Evolutionary conservation across 169 alveolate genomes (phyloP), one percentile per base, ranked within the genome.

Genomic region (Plasmodium blacklocki): DNA sequence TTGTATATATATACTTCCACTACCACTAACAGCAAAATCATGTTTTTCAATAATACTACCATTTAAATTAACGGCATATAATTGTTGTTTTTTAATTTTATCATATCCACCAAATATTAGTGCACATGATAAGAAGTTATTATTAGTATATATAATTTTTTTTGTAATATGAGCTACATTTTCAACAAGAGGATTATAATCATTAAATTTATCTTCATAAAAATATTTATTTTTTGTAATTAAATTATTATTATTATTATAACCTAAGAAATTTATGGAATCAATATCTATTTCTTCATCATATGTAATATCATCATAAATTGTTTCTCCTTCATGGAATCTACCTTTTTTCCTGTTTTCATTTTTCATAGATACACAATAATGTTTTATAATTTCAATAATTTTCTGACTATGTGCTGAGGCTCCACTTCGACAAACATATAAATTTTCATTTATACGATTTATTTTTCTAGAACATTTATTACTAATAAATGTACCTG

Each of bases 361-460:
- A 80, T 94, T 93, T 8, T 96, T 91, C 75, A 96, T 94, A 78
- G 95, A 95, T 87, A 93, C 88, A 86, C 95, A 89, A 68, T 95
- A 96, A 89, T 95, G 89, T 54, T 95, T 89, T 73, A 95, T 94
- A 14, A 96, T 93, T 85, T 93, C 93, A 50, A 97, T 93, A 60
- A 97, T 74, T 56, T 95, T 96, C 93, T 96, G 98, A 15, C 99
- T 96, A 90, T 98, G 99, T 12, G 99, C 98, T n/a, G 99, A 98
- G 45, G 98, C 89, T 15, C 99, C 99, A 56, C 98, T 94, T 39
- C 98, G 95, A 88, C 97, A 94, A 86, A 97, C 97, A 91, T 94
- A 97, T n/a, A 98, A 95, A 63, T 87, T 96, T 50, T 93, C 97
- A 87, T 96, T 80, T 56, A 96, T 88, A 39, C 95, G 92, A 87